Evolutionary conservation across 2,329 filamentous ascomycete genomes (phyloP).

Genomic region (Nigrospora osmanthi): DNA sequence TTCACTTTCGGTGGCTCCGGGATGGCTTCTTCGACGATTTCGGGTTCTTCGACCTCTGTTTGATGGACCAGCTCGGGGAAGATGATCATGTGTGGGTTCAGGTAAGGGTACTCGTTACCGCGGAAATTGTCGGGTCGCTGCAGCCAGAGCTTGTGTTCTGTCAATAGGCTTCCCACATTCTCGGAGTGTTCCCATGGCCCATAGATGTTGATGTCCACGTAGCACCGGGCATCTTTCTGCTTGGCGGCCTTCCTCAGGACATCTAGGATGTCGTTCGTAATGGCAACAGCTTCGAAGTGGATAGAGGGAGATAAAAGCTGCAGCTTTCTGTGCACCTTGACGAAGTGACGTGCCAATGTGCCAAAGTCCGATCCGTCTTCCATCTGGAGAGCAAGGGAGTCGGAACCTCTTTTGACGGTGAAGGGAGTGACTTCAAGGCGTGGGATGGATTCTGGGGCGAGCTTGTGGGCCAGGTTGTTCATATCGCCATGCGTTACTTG

Average conservation of each 20-base stretch:
- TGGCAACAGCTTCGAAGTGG: neutral
- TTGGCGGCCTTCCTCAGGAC: neutral
- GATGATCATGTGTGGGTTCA: slow-evolving; percentile 22
- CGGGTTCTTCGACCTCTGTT: no score
- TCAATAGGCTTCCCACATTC: slow-evolving; percentile 18
- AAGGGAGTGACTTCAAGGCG: no score
- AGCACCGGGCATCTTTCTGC: neutral
- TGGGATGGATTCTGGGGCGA: no score
- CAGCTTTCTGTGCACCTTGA: neutral
- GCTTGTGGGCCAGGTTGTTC: no score
- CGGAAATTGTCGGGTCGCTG: slow-evolving; percentile 20
- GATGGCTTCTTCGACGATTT: neutral
- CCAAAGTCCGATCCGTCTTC: neutral
- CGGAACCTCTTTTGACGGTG: no score
- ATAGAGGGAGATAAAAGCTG: neutral
- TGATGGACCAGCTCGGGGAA: slow-evolving; percentile 6
- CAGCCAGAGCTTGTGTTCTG: slow-evolving; percentile 22
- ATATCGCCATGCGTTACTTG: no score
- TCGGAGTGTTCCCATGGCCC: slow-evolving; percentile 14
- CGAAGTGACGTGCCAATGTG: neutral
- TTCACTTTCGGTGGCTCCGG: neutral
- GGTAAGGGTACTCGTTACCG: slow-evolving; percentile 9
- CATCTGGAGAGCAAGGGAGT: neutral
- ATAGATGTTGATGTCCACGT: slow-evolving; percentile 28
- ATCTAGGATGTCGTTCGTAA: neutral